Conservation (phyloP, 352 stramenopile species). For the Globisporangium cystogenes region DNA sequence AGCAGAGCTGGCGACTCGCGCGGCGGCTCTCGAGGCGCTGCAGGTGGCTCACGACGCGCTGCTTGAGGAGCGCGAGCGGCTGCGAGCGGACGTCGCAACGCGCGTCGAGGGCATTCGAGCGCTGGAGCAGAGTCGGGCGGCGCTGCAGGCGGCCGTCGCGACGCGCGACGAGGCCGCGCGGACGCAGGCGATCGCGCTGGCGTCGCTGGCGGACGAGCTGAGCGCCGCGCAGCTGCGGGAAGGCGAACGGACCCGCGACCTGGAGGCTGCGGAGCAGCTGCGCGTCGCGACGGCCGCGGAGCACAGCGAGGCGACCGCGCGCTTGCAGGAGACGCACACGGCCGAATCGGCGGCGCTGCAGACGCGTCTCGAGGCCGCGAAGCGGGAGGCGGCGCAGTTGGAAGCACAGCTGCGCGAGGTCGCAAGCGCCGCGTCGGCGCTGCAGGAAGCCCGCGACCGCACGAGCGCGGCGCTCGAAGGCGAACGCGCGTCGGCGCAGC, state of each 20-base stretch:
- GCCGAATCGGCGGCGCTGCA: constrained; percentile 5
- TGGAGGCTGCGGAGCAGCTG: not conserved
- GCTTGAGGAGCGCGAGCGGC: not conserved
- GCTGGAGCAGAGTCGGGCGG: not conserved
- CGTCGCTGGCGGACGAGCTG: not conserved
- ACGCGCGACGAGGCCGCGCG: not conserved
- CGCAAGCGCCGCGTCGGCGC: not conserved
- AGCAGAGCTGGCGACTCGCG: not conserved
- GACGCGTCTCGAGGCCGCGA: not conserved
- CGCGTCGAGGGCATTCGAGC: not conserved
- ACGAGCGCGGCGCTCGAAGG: constrained; percentile 7
- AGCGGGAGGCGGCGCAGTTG: constrained; percentile 5
- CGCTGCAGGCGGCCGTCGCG: not conserved
- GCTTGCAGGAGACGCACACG: constrained; percentile 2
- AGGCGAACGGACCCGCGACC: not conserved
- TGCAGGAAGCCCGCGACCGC: constrained; percentile 6
- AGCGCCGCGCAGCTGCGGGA: constrained; percentile 4
- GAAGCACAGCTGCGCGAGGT: not conserved
- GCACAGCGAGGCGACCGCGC: constrained; percentile 6
- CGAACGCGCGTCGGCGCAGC: constrained; percentile 6
- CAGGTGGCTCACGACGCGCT: not conserved
- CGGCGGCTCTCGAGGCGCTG: not conserved
- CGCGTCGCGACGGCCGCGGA: not conserved
- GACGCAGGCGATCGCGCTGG: not conserved
- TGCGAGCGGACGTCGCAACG: constrained; percentile 3